Conservation (phyloP, 495 filamentous ascomycete genomes). For the Echria macrotheca region DNA sequence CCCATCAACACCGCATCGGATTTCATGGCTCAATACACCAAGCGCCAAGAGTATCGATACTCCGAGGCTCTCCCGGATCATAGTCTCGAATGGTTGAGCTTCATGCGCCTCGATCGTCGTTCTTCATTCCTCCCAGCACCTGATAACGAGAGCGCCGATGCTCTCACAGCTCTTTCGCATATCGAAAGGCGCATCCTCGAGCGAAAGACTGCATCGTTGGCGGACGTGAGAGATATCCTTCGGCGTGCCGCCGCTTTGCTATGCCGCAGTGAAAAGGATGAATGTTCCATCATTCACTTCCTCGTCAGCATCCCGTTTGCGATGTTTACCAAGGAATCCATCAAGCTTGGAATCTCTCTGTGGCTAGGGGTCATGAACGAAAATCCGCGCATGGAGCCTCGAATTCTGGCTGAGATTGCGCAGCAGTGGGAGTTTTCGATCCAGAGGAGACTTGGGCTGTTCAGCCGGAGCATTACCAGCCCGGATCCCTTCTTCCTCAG, state of each 20-base stretch:
- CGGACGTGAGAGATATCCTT: slow-evolving; percentile 72
- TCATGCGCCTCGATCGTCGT: slow-evolving; percentile 47
- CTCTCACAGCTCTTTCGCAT: slow-evolving; percentile 54
- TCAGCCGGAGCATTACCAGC: slow-evolving; percentile 69
- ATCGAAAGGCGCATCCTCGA: slow-evolving; percentile 63
- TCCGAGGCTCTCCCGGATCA: slow-evolving; percentile 63
- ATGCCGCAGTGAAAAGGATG: slow-evolving; percentile 65
- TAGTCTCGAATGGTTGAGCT: slow-evolving; percentile 55
- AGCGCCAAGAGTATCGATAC: slow-evolving; percentile 86
- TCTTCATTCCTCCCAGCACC: slow-evolving; percentile 36
- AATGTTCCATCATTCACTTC: slow-evolving; percentile 72
- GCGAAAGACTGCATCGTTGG: slow-evolving; percentile 61
- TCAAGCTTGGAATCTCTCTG: slow-evolving; percentile 89
- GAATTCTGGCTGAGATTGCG: slow-evolving; percentile 75
- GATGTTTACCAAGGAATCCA: slow-evolving; percentile 88
- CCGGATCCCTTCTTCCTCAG: slow-evolving; percentile 83
- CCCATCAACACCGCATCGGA: slow-evolving; percentile 87
- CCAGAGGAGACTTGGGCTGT: slow-evolving; percentile 69
- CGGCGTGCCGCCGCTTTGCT: slow-evolving; percentile 78
- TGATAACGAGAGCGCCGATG: slow-evolving; percentile 48
- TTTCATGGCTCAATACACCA: slow-evolving; percentile 96
- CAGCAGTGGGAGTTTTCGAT: slow-evolving; percentile 82
- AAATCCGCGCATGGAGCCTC: slow-evolving; percentile 79
- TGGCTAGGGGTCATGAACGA: slow-evolving; percentile 98
- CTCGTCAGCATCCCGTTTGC: slow-evolving; percentile 87